Percentiles rank a stretch among this genome's conserved stretches.
phyloP scores from a whole-genome alignment of 2,329 filamentous ascomycete genomes.

The Chalaropsis ovoidea region DNA sequence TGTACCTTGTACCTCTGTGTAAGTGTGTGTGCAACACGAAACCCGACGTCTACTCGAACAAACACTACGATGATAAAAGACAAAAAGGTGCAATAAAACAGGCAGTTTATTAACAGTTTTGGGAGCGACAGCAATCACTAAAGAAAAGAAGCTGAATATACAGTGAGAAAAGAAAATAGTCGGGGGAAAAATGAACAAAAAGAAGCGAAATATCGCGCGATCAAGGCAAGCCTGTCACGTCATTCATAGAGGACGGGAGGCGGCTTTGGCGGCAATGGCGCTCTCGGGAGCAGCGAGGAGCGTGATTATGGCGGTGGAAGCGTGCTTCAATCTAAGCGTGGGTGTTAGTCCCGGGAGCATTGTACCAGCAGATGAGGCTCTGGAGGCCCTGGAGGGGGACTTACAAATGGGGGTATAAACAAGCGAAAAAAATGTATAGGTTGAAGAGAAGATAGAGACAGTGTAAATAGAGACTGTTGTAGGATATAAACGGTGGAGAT shows the following conservation, averaged over 20 bases:
- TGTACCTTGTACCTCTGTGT: neutral
- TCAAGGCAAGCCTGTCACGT: neutral
- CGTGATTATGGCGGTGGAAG: neutral
- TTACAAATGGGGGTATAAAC: neutral
- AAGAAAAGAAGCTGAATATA: conserved; percentile 8
- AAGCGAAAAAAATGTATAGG: neutral
- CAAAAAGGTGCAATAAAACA: neutral
- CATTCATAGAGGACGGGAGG: neutral
- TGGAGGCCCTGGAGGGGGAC: neutral
- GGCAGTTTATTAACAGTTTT: neutral
- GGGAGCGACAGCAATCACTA: conserved; percentile 12
- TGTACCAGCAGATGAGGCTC: neutral
- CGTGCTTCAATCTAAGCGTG: neutral
- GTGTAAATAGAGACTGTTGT: neutral
- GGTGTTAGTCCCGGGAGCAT: neutral
- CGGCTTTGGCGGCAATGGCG: neutral
- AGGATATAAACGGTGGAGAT: neutral
- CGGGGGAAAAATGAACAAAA: neutral
- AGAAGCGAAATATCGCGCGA: neutral
- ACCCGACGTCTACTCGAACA: neutral
- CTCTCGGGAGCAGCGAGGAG: neutral
- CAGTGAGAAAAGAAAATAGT: neutral
- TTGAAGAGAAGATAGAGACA: neutral
- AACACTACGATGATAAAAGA: neutral
- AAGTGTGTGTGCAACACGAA: too few species aligned